Evolutionary conservation across 164 flowering plant species (phyloP).

Genomic region (Protea cynaroides): DNA sequence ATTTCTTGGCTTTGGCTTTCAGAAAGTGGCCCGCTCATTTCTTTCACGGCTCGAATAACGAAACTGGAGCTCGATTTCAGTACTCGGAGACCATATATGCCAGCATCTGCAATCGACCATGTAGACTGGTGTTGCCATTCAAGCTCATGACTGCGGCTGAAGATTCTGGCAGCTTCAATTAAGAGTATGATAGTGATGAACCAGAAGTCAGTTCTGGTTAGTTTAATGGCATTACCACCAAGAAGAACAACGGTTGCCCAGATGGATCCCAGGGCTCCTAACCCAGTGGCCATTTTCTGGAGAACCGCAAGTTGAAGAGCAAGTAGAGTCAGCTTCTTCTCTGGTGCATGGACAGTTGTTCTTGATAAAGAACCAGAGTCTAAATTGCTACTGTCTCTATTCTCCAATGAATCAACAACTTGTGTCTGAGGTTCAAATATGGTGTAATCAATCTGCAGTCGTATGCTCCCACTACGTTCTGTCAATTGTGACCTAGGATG

Average conservation of each 20-base stretch:
- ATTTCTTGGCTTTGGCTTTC: conserved; percentile 11
- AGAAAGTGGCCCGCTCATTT: conserved; percentile 20
- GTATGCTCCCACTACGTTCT: not conserved
- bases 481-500: not conserved
- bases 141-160: conserved; percentile 92
- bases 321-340: conserved; percentile 79
- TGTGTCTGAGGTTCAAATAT: conserved; percentile 34
- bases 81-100: conserved; percentile 60
- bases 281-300: conserved; percentile 79
- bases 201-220: conserved; percentile 84
- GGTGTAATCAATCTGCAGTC: conserved; percentile 19
- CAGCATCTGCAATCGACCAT: conserved; percentile 74
- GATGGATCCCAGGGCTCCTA: conserved; percentile 87
- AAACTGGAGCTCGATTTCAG: conserved; percentile 45
- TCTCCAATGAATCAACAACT: conserved; percentile 18
- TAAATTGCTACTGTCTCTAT: conserved; percentile 32
- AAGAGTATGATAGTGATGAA: conserved; percentile 62
- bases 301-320: conserved; percentile 80
- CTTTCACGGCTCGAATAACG: conserved; percentile 21
- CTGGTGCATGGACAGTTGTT: conserved; percentile 53
- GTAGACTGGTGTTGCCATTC: conserved; percentile 96
- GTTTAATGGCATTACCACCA: conserved; percentile 86
- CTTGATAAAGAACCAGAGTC: conserved; percentile 13
- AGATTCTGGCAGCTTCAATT: conserved; percentile 79
- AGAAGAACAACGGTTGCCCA: conserved; percentile 99